Base-by-base conservation (phyloP, 768 basidiomycete species). In the Boletus eberwhitei region DNA sequence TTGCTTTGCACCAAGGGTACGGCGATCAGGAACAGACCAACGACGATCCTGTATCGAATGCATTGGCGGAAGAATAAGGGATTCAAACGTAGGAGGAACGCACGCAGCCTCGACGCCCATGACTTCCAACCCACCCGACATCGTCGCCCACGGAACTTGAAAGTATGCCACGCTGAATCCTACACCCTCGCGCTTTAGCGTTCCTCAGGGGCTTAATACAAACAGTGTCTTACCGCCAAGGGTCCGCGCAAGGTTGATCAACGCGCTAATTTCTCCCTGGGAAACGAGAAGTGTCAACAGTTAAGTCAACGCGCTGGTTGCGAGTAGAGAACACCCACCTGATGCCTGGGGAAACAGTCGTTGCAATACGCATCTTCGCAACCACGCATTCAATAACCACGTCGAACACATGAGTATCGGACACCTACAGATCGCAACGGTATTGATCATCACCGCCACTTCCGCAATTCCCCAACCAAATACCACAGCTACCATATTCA, bases 381-480 rank as follows among this genome's bases (percentile, higher is more conserved):
- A 29, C 24, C 42, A 51, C 19, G 13, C 1, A 19, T 19, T 53
- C 22, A 52, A 36, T 12, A 35, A 13, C 26, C 26, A 45, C 26
- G 14, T 32, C 17, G 13, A 40, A 39, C 21, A 31, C 24, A 21
- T 3, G 17, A 32, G 5, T 13, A 48, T 22, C 13, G 12, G 53
- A 56, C 49, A 57, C 67, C 31, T 53, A 70, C 75, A 78, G 50
- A 74, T 64, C 1, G 67, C 74, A 5, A 76, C 77, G 1, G 77
- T 78, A 44, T 70, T 72, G 57, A 78, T 52, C 65, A 75, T 67
- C 29, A 73, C 64, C 2, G 71, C 64, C 4, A 68, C 48, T 55
- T 71, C 66, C 0, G 74, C 76, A 37, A 79, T 67, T 3, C 74
- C 77, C 78, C 78, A 79, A 0, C 78, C 78, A 35, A 79, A 53